Evolutionary conservation across 140 eudicot genomes (phyloP), one percentile per base, ranked within the genome.

Genomic region (Flaveria floridana): DNA sequence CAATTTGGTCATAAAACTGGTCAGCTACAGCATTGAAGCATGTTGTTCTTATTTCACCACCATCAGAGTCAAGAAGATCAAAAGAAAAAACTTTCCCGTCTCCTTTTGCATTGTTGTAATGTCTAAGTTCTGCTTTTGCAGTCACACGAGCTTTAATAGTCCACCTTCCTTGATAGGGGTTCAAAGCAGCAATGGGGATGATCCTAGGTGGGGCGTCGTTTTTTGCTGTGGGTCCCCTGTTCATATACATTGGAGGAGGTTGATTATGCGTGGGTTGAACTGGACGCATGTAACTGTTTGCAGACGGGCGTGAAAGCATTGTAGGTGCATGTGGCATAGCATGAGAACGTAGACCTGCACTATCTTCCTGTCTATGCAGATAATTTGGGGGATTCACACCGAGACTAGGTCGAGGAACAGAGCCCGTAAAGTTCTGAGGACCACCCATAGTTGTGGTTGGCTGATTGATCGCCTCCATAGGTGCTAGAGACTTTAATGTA

Each of bases 101-200:
- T 15, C 97, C 97, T 34, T 84, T 85, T 42, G 89, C 74, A 77
- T 90, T 90, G 53, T 65, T 87, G 85, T 90, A 94, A 75, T 68
- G 89, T 76, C 92, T 81, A 15, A 90, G 86, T 62, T 84, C 90
- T 2, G 86, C 75, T 81, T 94, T 94, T 46, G 90, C 80, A 46
- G 97, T 94, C 48, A 94, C 97, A 19, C 99, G 82, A 13, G 96
- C 99, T 78, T 90, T 94, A 50, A 94, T 87, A 20, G 92, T 94
- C 99, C 99, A 90, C 82, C 92, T 82, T 21, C 95, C 90, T 79
- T 88, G 97, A 79, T 88, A 94, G 0, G 97, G 96, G 70, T 90
- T 90, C 77, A 93, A 53, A 21, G 91, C 91, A 75, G 93, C 88
- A 76, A 93, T 90, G 2, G 97, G 97, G 21, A 87, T 76, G 66